These are phyloP conservation scores for Biscogniauxia mediterranea DNA, from an alignment of 2,329 filamentous ascomycete genomes.

Conservation along the genomic window DNA sequence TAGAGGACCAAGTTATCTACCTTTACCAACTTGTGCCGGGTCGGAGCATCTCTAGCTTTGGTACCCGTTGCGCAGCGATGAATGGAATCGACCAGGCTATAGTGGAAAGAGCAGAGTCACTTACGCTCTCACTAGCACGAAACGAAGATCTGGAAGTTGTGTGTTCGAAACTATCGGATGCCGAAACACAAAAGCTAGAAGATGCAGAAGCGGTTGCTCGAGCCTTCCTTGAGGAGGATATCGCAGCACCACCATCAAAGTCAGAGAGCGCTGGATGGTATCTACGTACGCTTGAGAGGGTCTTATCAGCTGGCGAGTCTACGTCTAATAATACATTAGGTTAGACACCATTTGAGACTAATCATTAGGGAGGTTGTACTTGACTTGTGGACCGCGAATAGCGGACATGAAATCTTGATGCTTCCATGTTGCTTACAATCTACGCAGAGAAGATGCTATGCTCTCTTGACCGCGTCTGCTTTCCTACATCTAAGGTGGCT, in stretches of 20 bases:
- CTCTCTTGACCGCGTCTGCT: background rate
- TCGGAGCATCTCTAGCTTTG: conserved; percentile 77
- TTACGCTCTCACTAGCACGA: conserved; percentile 65
- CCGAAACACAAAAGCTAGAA: conserved; percentile 65
- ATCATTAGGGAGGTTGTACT: background rate
- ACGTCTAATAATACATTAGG: background rate
- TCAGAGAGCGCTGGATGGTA: conserved; percentile 18
- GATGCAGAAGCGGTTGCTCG: conserved; percentile 63
- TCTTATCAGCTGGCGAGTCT: conserved; percentile 13
- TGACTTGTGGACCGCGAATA: too few species aligned
- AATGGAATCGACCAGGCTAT: conserved; percentile 77
- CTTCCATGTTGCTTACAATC: too few species aligned
- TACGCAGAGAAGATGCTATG: too few species aligned
- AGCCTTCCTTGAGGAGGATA: conserved; percentile 50
- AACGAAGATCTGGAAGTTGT: conserved; percentile 75
- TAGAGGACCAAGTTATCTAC: conserved; percentile 66
- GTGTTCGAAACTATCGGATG: conserved; percentile 64
- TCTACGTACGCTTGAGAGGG: conserved; percentile 24
- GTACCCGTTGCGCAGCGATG: conserved; percentile 78
- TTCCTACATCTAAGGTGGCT: background rate
- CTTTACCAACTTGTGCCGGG: conserved; percentile 70
- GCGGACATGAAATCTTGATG: too few species aligned
- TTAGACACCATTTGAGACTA: background rate
- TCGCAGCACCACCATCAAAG: conserved; percentile 24
- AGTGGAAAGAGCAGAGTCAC: conserved; percentile 70